A percentile compares a stretch with the other conserved stretches of the same genome.
Conservation (phyloP, 441 rosid species). For the Flueggea neowawraea region DNA sequence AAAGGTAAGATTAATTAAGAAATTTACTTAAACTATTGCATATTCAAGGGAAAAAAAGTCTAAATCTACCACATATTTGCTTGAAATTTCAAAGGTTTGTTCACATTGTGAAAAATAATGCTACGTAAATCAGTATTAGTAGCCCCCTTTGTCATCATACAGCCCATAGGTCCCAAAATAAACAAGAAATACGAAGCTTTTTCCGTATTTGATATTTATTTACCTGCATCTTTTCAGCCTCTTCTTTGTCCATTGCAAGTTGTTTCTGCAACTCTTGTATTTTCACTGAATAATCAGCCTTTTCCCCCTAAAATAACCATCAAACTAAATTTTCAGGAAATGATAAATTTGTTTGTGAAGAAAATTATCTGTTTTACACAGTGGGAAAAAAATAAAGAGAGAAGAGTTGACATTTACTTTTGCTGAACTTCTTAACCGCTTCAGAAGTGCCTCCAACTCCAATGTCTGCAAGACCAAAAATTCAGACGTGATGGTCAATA, state of each 20-base stretch:
- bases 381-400: neutral
- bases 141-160: too few relatives aligned
- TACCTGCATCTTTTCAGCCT: conserved; percentile 87
- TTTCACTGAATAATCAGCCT: conserved; percentile 73
- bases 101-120: too few relatives aligned
- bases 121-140: too few relatives aligned
- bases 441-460: conserved; percentile 79
- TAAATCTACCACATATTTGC: too few relatives aligned
- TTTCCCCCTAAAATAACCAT: conserved; percentile 56
- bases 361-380: neutral
- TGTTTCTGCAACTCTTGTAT: conserved; percentile 92
- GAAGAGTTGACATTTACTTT: conserved; percentile 43
- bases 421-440: conserved; percentile 58
- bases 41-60: too few relatives aligned
- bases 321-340: neutral
- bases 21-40: too few relatives aligned
- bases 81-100: too few relatives aligned
- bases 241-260: conserved; percentile 89
- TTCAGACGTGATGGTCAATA: conserved; percentile 7
- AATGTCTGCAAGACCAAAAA: conserved; percentile 41
- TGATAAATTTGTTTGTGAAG: neutral
- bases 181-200: conserved; percentile 7
- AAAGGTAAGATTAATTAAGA: too few relatives aligned
- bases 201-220: too few relatives aligned
- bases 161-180: neutral